Evolutionary conservation across 1,284 basidiomycete species (phyloP).

Genomic region (Entoloma clypeatum): DNA sequence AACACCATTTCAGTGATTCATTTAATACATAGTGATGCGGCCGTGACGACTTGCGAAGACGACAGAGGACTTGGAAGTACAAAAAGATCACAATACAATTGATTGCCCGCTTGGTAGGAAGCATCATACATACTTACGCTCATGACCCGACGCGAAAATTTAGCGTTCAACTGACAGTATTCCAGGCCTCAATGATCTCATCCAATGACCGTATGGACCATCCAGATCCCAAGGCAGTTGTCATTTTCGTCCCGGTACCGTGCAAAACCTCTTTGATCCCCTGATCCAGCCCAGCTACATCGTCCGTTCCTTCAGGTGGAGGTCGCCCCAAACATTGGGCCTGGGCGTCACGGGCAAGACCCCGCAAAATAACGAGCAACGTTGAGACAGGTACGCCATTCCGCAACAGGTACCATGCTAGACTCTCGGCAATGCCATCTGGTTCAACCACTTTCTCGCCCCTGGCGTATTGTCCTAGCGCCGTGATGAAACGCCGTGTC

Average conservation of each 20-base stretch:
- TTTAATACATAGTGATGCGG: no score
- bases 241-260: slow-evolving; percentile 63
- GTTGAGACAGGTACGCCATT: slow-evolving; percentile 67
- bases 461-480: slow-evolving; percentile 51
- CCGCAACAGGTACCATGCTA: slow-evolving; percentile 61
- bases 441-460: slow-evolving; percentile 36
- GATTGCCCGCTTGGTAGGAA: no score
- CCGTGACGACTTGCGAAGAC: no score
- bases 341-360: slow-evolving; percentile 58
- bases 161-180: slow-evolving; percentile 10
- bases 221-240: slow-evolving; percentile 58
- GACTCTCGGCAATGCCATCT: slow-evolving; percentile 27
- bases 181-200: slow-evolving; percentile 60
- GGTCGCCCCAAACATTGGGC: slow-evolving; percentile 44
- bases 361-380: slow-evolving; percentile 52
- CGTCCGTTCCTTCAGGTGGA: slow-evolving; percentile 49
- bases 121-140: no score
- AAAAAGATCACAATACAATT: neutral
- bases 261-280: slow-evolving; percentile 69
- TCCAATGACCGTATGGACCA: slow-evolving; percentile 64
- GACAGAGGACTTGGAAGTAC: neutral
- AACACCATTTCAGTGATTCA: no score
- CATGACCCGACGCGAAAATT: neutral
- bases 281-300: slow-evolving; percentile 44
- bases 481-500: slow-evolving; percentile 40